These are phyloP conservation scores for Cladorrhinum sp. DNA, from an alignment of 2,329 filamentous ascomycete genomes.

Conservation along the genomic window DNA sequence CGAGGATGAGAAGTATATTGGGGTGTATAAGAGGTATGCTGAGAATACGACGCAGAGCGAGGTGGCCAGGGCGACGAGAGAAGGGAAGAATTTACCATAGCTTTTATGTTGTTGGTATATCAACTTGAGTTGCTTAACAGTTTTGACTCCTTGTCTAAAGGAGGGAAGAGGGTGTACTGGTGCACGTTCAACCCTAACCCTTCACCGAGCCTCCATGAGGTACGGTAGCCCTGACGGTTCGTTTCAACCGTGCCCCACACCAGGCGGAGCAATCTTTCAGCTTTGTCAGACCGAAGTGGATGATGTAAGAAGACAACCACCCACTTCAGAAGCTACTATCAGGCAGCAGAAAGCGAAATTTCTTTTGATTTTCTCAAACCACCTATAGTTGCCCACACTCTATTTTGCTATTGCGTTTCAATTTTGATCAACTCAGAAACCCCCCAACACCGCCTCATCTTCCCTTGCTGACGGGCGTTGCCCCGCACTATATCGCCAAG, in stretches of 20 bases:
- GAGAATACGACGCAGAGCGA: conserved; percentile 62
- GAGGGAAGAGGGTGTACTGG: too few relatives aligned
- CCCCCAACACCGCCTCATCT: neutral
- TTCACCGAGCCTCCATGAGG: too few relatives aligned
- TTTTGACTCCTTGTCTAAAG: neutral
- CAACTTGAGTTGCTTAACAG: too few relatives aligned
- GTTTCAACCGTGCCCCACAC: neutral
- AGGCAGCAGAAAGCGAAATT: neutral
- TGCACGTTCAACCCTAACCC: too few relatives aligned
- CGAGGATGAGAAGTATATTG: conserved; percentile 62
- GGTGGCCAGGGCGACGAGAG: conserved; percentile 60
- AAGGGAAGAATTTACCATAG: conserved; percentile 58
- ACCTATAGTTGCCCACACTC: too few relatives aligned
- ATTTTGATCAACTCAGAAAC: neutral
- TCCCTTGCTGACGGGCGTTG: neutral
- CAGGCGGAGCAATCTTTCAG: neutral
- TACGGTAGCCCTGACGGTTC: too few relatives aligned
- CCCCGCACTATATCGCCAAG: conserved; percentile 1
- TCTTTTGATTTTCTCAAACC: neutral
- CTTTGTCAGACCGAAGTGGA: neutral
- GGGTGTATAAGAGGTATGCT: conserved; percentile 66
- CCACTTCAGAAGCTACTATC: neutral
- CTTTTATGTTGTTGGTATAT: neutral
- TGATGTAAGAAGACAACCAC: neutral
- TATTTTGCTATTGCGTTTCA: neutral